These are phyloP conservation scores for Earliella scabrosa DNA, from an alignment of 1,284 basidiomycete genomes.

Conservation along the genomic window DNA sequence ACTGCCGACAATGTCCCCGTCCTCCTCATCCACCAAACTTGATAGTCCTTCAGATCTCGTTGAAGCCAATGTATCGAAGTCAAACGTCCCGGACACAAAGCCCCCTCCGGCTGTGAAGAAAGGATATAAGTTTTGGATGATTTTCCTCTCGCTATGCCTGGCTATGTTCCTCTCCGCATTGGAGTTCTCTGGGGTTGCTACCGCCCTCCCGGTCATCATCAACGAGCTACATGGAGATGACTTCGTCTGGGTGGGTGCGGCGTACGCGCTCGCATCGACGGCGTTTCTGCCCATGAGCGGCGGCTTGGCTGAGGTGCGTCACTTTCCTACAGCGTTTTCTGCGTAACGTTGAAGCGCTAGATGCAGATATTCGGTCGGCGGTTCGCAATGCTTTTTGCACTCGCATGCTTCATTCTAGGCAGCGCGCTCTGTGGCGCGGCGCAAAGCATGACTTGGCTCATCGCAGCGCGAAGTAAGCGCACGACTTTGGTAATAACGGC, in stretches of 20 bases:
- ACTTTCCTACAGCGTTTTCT: conserved; percentile 7
- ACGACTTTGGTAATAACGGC: too few species aligned
- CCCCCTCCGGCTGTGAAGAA: not conserved
- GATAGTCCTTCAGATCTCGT: too few species aligned
- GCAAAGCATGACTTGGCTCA: conserved; percentile 45
- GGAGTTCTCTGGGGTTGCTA: conserved; percentile 33
- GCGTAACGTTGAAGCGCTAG: not conserved
- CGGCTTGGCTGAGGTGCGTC: conserved; percentile 20
- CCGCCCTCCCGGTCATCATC: conserved; percentile 38
- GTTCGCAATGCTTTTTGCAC: conserved; percentile 7
- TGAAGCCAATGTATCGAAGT: not conserved
- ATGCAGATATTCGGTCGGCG: conserved; percentile 18
- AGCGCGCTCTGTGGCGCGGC: conserved; percentile 42
- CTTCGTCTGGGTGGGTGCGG: conserved; percentile 36
- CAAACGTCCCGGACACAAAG: too few species aligned
- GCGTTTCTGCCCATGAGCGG: conserved; percentile 34
- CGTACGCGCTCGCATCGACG: conserved; percentile 33
- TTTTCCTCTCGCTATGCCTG: conserved; percentile 13
- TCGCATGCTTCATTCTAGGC: conserved; percentile 15
- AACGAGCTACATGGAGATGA: conserved; percentile 32
- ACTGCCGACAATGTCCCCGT: too few species aligned
- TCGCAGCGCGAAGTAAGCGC: conserved; percentile 38
- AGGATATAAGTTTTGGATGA: conserved; percentile 20
- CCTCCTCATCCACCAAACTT: too few species aligned
- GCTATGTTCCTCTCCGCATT: conserved; percentile 17